phyloP scores from a whole-genome alignment of 768 basidiomycete genomes.

The Hericium coralloides region DNA sequence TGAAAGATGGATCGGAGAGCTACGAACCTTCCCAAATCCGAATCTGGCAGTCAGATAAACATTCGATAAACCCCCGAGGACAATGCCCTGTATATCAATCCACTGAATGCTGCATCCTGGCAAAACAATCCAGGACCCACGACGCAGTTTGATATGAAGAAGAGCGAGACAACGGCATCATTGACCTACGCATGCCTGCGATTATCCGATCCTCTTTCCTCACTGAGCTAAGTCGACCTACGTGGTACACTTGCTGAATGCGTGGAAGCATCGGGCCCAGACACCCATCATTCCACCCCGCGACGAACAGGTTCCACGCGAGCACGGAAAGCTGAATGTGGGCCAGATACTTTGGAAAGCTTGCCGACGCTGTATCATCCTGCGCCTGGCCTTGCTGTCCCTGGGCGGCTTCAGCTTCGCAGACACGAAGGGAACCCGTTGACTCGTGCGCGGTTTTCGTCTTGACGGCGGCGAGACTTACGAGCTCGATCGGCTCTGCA shows the following conservation, averaged over 20 bases:
- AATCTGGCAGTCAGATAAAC: constrained; percentile 35
- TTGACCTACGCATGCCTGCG: constrained; percentile 34
- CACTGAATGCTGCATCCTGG: too few relatives aligned
- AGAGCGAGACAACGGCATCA: constrained; percentile 47
- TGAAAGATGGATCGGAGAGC: neutral
- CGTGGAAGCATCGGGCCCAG: constrained; percentile 68
- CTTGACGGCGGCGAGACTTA: too few relatives aligned
- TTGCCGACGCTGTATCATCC: too few relatives aligned
- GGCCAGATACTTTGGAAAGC: too few relatives aligned
- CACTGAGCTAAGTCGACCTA: too few relatives aligned
- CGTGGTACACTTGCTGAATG: constrained; percentile 51
- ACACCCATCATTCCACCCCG: constrained; percentile 27
- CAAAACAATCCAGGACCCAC: constrained; percentile 20
- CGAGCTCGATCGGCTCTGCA: too few relatives aligned
- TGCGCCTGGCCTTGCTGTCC: too few relatives aligned
- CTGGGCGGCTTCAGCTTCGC: too few relatives aligned
- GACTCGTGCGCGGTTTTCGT: too few relatives aligned
- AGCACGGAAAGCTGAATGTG: neutral
- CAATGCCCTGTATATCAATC: constrained; percentile 38
- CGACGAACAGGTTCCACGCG: neutral
- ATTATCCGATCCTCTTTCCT: too few relatives aligned
- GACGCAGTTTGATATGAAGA: constrained; percentile 45
- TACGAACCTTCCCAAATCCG: constrained; percentile 38
- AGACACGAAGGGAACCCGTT: too few relatives aligned
- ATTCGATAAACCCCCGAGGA: constrained; percentile 37